These are phyloP conservation scores for Saitozyma sp. DNA, from an alignment of 768 basidiomycete species.

Conservation along the genomic window DNA sequence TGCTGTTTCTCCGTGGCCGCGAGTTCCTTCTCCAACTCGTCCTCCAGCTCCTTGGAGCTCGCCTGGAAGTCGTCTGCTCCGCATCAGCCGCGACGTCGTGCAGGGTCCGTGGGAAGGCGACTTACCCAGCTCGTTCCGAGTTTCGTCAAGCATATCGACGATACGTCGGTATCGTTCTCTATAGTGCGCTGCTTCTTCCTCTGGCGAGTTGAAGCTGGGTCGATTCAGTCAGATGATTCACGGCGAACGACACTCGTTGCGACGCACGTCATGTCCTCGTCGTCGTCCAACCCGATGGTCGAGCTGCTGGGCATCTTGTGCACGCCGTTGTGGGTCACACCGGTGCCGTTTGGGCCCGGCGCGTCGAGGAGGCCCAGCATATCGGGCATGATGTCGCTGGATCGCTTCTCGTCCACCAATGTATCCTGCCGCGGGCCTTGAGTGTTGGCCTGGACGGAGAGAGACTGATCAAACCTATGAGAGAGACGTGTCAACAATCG, in stretches of 20 bases:
- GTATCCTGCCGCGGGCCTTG: no score
- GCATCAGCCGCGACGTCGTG: slow-evolving; percentile 1
- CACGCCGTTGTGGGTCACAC: slow-evolving; percentile 8
- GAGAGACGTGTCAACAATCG: no score
- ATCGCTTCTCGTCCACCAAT: no score
- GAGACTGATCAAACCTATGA: no score
- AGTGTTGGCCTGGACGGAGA: no score
- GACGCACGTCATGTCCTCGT: slow-evolving; percentile 38
- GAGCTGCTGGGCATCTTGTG: slow-evolving; percentile 36
- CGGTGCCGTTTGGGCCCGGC: slow-evolving; percentile 5
- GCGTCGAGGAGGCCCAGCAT: no score
- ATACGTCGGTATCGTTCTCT: slow-evolving; percentile 39
- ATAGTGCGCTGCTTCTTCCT: slow-evolving; percentile 42
- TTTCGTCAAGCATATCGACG: slow-evolving; percentile 42
- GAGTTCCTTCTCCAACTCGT: slow-evolving; percentile 50
- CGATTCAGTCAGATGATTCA: neutral
- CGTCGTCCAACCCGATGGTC: slow-evolving; percentile 32
- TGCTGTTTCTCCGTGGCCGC: slow-evolving; percentile 44
- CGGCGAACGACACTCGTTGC: neutral
- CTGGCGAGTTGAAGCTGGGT: slow-evolving; percentile 39
- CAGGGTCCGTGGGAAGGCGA: neutral
- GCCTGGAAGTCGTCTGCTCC: slow-evolving; percentile 48
- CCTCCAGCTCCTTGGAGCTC: slow-evolving; percentile 51
- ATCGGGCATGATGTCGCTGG: no score
- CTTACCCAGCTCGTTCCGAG: slow-evolving; percentile 46